Evolutionary conservation across 1,139 yeast genomes (phyloP), one percentile per base, ranked within the genome.

Genomic region (Wickerhamiella pararugosa): DNA sequence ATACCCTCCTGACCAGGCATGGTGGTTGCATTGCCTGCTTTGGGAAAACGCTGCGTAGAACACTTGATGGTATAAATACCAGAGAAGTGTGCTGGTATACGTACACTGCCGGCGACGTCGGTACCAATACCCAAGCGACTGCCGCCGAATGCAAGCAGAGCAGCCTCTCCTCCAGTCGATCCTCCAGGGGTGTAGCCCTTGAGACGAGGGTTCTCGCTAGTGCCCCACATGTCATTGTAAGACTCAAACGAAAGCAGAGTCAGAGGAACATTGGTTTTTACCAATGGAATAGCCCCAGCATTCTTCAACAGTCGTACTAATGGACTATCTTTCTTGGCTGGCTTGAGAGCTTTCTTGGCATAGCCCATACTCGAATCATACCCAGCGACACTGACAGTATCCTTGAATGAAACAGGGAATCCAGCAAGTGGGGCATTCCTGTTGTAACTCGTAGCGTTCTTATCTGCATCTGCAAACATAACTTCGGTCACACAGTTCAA

Each of bases 351-450:
- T 25, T 66, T 63, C 27, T 64, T 64, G 27, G 71, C 67, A 53
- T 68, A 67, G 5, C 78, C 78, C 35, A 71, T 56, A 7, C 71
- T 62, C 3, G 75, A 64, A 39, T 72, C 76, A 45, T 67, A 70
- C 34, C 78, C 79, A 40, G 60, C 60, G 38, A 72, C 57, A 45
- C 64, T 63, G 46, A 67, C 62, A 34, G 72, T 67, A 48, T 69
- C 74, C 51, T 73, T 73, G 43, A 78, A 53, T 2, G 83, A 73
- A 39, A 79, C 64, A 7, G 86, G 86, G 45, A 79, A 61, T 3
- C 87, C 90, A 42, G 79, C 83, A 30, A 79, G 59, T 5, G 79
- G 77, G 10, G 81, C 80, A 9, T 62, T 44, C 8, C 43, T 43
- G 43, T 59, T 51, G 44, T 49, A 46, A 8, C 46, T 37, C 10